Base-by-base conservation (phyloP, 495 filamentous ascomycete species). In the Usnea hakonensis region DNA sequence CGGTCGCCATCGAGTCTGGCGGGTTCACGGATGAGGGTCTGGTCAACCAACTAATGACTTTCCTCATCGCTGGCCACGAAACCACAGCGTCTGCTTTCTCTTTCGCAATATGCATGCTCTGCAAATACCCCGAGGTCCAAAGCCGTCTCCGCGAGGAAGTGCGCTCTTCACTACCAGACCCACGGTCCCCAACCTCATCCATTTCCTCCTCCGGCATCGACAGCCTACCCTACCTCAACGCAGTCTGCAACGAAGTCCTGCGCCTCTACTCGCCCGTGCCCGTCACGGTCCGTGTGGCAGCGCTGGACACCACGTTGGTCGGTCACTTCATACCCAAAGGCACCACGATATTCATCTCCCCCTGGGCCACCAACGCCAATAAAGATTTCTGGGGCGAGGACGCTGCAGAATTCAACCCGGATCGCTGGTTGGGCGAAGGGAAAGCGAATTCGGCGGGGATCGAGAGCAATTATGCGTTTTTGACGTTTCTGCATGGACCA, bases 1-100 rank as follows among this genome's bases (percentile, higher is more conserved):
- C 82, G 2, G 82, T 88, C 0, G 86, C 87, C 21, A 68, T 91
- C 13, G 79, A 87, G 62, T 83, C 78, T 8, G 86, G 84, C 21
- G 78, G 72, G 28, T 81, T 84, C 50, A 75, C 78, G 0, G 81
- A 83, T 53, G 74, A 78, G 0, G 73, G 77, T 38, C 63, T 84
- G 9, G 77, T 81, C 0, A 78, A 83, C 63, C 81, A 84, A 65
- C 75, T 83, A 69, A 69, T 83, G 58, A 84, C 80, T 0, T 83
- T 83, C 56, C 66, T 84, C 0, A 78, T 79, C 23, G 81, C 81
- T 67, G 75, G 72, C 30, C 81, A 83, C 57, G 81, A 83, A 74
- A 83, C 81, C 26, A 82, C 80, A 2, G 79, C 80, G 52, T 74
- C 73, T 28, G 79, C 81, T 38, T 68, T 84, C 7, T 79, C 79